These are phyloP conservation scores for Alternaria arborescens DNA, from an alignment of 2,329 filamentous ascomycete genomes.

Conservation along the genomic window DNA sequence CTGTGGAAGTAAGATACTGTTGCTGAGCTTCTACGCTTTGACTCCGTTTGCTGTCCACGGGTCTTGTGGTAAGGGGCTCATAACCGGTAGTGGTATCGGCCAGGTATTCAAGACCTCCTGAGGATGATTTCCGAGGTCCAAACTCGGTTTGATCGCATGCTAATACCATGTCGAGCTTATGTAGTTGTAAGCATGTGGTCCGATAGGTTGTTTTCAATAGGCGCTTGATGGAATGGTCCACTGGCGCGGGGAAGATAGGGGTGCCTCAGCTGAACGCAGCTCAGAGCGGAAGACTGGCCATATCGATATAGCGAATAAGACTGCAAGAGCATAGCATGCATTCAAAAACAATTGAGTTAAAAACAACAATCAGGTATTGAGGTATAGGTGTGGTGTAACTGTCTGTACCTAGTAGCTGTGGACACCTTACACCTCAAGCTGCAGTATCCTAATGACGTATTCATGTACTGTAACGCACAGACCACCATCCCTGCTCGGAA, in stretches of 20 bases:
- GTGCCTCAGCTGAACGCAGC: neutral
- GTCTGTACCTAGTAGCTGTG: neutral
- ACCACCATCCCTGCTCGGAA: conserved; percentile 4
- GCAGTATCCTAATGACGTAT: conserved; percentile 1
- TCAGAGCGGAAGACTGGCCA: neutral
- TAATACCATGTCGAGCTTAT: neutral
- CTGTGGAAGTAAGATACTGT: neutral
- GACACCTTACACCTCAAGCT: conserved; percentile 1
- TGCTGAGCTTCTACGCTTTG: neutral
- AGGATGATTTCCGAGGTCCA: neutral
- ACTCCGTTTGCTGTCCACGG: neutral
- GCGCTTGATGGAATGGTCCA: neutral
- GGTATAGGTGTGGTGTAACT: neutral
- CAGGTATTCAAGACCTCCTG: neutral
- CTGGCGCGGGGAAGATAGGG: neutral
- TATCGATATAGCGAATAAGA: neutral
- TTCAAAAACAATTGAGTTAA: neutral
- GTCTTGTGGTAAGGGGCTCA: neutral
- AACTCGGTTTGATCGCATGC: neutral
- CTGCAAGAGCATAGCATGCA: neutral
- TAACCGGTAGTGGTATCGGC: neutral
- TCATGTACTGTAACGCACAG: neutral
- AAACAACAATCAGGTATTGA: neutral
- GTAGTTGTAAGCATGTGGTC: neutral
- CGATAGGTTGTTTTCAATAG: neutral